These are phyloP conservation scores for Alternaria arborescens DNA, from an alignment of 2,329 filamentous ascomycete genomes.

Conservation along the genomic window DNA sequence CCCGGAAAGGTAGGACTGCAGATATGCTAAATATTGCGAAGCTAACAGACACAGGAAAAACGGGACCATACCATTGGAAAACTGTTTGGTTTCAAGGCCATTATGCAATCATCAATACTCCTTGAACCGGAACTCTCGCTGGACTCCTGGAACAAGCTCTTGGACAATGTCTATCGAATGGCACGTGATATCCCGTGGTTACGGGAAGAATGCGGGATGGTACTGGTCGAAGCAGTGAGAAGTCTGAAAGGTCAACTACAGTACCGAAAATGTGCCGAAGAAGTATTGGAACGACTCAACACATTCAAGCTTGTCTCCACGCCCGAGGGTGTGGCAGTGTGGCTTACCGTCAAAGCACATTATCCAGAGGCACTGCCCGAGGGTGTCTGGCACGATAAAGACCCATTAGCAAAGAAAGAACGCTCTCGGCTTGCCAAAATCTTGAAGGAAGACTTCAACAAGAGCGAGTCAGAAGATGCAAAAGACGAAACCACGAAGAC, in stretches of 20 bases:
- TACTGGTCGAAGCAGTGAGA: slow-evolving; percentile 76
- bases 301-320: slow-evolving; percentile 76
- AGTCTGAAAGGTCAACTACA: slow-evolving; percentile 56
- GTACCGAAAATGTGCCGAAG: slow-evolving; percentile 66
- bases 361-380: slow-evolving; percentile 72
- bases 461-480: slow-evolving; percentile 58
- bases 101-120: slow-evolving; percentile 80
- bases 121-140: slow-evolving; percentile 65
- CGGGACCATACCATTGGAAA: slow-evolving; percentile 85
- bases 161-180: slow-evolving; percentile 77
- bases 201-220: slow-evolving; percentile 84
- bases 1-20: slow-evolving; percentile 59
- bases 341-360: slow-evolving; percentile 73
- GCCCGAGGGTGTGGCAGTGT: slow-evolving; percentile 88
- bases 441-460: slow-evolving; percentile 76
- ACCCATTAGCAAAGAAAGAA: slow-evolving; percentile 76
- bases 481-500: slow-evolving; percentile 63
- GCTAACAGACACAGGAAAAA: slow-evolving; percentile 71
- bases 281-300: slow-evolving; percentile 69
- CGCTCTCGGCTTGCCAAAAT: slow-evolving; percentile 75
- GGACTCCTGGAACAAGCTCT: slow-evolving; percentile 69
- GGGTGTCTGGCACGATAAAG: slow-evolving; percentile 75
- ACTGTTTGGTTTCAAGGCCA: slow-evolving; percentile 85
- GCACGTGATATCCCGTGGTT: slow-evolving; percentile 88
- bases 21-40: slow-evolving; percentile 2